Evolutionary conservation across 202 grass and related monocot species (phyloP).

Genomic region (Eragrostis tef): DNA sequence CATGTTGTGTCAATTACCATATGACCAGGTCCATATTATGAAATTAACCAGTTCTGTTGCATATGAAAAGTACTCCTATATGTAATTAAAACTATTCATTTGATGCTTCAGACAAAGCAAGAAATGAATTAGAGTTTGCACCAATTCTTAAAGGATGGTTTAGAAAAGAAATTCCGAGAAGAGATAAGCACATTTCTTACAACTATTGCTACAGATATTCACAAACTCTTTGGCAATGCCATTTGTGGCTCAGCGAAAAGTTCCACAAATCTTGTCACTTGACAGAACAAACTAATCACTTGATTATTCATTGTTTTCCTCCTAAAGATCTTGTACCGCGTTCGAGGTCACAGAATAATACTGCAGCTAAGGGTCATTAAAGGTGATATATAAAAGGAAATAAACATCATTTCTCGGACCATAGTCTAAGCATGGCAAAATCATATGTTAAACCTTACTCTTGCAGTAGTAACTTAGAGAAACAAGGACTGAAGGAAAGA

Average conservation of each 20-base stretch:
- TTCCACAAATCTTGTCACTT: no score
- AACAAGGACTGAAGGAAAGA: background rate
- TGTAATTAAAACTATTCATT: background rate
- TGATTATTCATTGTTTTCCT: constrained; percentile 4
- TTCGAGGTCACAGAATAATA: constrained; percentile 4
- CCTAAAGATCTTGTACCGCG: background rate
- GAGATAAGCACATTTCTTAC: no score
- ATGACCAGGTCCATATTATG: background rate
- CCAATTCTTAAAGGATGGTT: no score
- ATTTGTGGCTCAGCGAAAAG: background rate
- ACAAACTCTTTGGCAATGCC: background rate
- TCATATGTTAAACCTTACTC: background rate
- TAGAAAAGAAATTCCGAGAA: no score
- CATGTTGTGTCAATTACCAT: background rate
- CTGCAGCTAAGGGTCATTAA: background rate
- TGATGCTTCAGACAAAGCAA: background rate
- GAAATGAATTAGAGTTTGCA: background rate
- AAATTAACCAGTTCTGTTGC: background rate
- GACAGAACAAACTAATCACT: background rate
- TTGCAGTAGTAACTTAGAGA: background rate
- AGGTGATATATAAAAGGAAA: constrained; percentile 17
- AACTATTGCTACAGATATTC: no score
- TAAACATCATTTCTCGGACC: background rate
- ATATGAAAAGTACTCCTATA: constrained; percentile 8
- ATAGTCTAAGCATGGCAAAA: background rate